Evolutionary conservation across 176 grass and related monocot species (phyloP).

Genomic region (Neostapfia colusana): DNA sequence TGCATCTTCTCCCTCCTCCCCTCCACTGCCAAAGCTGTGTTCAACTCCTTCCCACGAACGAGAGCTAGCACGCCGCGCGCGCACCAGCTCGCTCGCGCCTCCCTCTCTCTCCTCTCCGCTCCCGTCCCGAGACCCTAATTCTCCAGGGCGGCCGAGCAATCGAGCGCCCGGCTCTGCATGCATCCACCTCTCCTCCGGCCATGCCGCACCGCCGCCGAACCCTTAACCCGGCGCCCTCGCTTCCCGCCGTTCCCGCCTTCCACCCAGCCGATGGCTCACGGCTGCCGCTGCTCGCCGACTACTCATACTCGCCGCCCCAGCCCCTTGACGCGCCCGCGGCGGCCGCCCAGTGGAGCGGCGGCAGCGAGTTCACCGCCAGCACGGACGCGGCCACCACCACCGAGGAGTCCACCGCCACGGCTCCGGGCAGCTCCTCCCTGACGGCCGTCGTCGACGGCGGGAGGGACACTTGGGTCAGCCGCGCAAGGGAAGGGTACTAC

Average conservation of each 20-base stretch:
- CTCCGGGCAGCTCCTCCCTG: constrained; percentile 15
- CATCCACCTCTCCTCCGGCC: constrained; percentile 28
- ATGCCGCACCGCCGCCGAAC: constrained; percentile 55
- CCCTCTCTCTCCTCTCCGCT: background rate
- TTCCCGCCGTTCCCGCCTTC: constrained; percentile 7
- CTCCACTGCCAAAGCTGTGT: constrained; percentile 6
- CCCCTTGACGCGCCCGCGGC: background rate
- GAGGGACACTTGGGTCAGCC: constrained; percentile 64
- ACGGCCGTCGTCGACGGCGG: background rate
- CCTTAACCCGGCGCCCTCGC: constrained; percentile 10
- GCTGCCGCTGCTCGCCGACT: constrained; percentile 45
- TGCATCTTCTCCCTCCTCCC: background rate
- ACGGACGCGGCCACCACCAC: constrained; percentile 32
- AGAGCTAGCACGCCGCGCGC: background rate
- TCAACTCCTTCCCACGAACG: background rate
- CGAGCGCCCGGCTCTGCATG: background rate
- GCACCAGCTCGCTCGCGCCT: background rate
- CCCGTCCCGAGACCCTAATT: background rate
- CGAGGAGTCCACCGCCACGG: constrained; percentile 45
- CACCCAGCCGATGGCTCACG: constrained; percentile 18
- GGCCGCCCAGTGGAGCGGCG: constrained; percentile 39
- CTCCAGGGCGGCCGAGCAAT: background rate
- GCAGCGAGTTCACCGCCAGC: constrained; percentile 45
- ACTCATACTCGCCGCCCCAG: constrained; percentile 35
- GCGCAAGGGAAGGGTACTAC: constrained; percentile 80